Evolutionary conservation across 148 eudicot species (phyloP).

Genomic region (Arctostaphylos glauca): DNA sequence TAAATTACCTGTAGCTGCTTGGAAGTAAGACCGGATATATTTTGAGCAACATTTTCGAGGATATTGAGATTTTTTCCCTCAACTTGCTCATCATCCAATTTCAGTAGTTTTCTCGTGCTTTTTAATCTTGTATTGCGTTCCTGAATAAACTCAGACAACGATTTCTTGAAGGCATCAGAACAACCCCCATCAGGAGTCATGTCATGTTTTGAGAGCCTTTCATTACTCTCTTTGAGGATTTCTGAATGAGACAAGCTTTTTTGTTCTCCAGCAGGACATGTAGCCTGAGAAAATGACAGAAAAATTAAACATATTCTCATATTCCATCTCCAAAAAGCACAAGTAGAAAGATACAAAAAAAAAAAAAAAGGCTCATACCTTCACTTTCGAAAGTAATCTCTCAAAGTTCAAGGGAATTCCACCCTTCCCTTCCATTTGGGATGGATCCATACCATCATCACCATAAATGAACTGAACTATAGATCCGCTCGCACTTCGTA

Average conservation of each 20-base stretch:
- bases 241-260: slow-evolving; percentile 49
- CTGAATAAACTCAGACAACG: slow-evolving; percentile 47
- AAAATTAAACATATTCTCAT: not conserved
- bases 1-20: slow-evolving; percentile 66
- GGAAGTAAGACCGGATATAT: slow-evolving; percentile 51
- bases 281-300: slow-evolving; percentile 54
- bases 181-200: slow-evolving; percentile 57
- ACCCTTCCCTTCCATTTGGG: slow-evolving; percentile 88
- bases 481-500: slow-evolving; percentile 76
- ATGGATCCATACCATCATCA: slow-evolving; percentile 97
- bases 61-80: slow-evolving; percentile 13
- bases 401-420: slow-evolving; percentile 83
- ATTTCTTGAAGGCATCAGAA: slow-evolving; percentile 49
- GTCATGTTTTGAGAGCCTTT: slow-evolving; percentile 46
- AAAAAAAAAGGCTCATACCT: slow-evolving; percentile 38
- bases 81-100: slow-evolving; percentile 27
- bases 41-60: slow-evolving; percentile 38
- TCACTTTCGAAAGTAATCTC: slow-evolving; percentile 71
- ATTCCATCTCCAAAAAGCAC: not conserved
- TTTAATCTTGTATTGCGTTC: slow-evolving; percentile 28
- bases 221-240: slow-evolving; percentile 35
- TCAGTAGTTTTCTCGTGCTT: slow-evolving; percentile 23
- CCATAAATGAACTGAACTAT: slow-evolving; percentile 88
- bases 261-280: slow-evolving; percentile 65
- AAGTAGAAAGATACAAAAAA: not conserved